These are phyloP conservation scores for Scleroderma bovista DNA, from an alignment of 768 basidiomycete genomes.

Conservation along the genomic window DNA sequence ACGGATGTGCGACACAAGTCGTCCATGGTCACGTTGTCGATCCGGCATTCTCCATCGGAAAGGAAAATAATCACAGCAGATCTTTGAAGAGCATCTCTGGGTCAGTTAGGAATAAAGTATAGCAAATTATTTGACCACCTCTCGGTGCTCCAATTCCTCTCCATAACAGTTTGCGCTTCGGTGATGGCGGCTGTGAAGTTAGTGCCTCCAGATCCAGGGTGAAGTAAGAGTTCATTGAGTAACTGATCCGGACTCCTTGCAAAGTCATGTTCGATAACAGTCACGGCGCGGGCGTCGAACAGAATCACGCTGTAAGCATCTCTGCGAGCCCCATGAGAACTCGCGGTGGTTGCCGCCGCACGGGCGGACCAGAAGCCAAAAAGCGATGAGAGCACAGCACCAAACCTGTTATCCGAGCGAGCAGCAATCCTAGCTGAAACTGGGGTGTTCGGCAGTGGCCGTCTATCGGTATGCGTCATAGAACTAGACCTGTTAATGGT, in stretches of 20 bases:
- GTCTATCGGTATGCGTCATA: constrained; percentile 38
- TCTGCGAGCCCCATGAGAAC: constrained; percentile 27
- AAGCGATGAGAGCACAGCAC: constrained; percentile 53
- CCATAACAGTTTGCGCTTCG: constrained; percentile 31
- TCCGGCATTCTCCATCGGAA: constrained; percentile 31
- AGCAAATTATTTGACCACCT: constrained; percentile 27
- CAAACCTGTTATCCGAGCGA: constrained; percentile 43
- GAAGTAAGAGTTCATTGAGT: constrained; percentile 32
- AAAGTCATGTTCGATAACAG: constrained; percentile 41
- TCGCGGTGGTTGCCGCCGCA: constrained; percentile 28
- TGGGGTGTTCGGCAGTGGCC: constrained; percentile 42
- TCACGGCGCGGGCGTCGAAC: constrained; percentile 29
- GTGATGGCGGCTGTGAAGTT: constrained; percentile 35
- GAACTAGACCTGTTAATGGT: constrained; percentile 40
- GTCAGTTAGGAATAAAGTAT: not conserved
- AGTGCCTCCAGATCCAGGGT: constrained; percentile 32
- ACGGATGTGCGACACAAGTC: constrained; percentile 34
- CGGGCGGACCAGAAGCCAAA: constrained; percentile 54
- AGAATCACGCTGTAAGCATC: constrained; percentile 55
- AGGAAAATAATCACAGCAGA: constrained; percentile 1
- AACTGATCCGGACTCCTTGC: constrained; percentile 40
- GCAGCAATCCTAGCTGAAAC: constrained; percentile 31
- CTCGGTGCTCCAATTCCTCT: constrained; percentile 40
- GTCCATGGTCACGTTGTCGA: constrained; percentile 30
- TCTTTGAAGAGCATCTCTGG: not conserved